Conservation (phyloP, 768 basidiomycete genomes). For the Auricularia sp. region DNA sequence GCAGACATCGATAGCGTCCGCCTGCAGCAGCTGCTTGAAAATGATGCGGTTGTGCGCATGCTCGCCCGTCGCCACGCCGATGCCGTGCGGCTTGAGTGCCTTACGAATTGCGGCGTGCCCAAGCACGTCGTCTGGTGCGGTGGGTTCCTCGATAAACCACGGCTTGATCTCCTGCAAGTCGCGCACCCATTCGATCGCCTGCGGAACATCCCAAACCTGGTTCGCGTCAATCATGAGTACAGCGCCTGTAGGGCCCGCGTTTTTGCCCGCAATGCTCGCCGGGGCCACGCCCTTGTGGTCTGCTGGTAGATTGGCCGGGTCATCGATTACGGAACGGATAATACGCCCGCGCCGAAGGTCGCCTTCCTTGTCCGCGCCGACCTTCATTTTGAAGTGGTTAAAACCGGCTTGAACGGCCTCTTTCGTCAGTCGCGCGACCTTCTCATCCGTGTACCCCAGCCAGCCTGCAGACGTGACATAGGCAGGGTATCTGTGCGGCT, state of each 20-base stretch:
- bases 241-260: slow-evolving; percentile 86
- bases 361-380: slow-evolving; percentile 71
- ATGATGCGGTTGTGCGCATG: slow-evolving; percentile 90
- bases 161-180: slow-evolving; percentile 72
- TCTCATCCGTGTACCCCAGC: slow-evolving; percentile 92
- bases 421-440: slow-evolving; percentile 74
- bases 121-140: slow-evolving; percentile 83
- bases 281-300: slow-evolving; percentile 50
- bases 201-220: slow-evolving; percentile 89
- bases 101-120: slow-evolving; percentile 25
- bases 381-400: slow-evolving; percentile 99
- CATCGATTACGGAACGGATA: slow-evolving; percentile 91
- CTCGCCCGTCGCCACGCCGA: slow-evolving; percentile 90
- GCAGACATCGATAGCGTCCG: slow-evolving; percentile 86
- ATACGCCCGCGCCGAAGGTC: slow-evolving; percentile 82
- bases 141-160: slow-evolving; percentile 96
- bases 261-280: slow-evolving; percentile 62
- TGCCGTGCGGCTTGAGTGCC: slow-evolving; percentile 48
- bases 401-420: slow-evolving; percentile 82
- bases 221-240: slow-evolving; percentile 98
- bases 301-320: slow-evolving; percentile 70
- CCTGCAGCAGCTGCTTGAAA: slow-evolving; percentile 88
- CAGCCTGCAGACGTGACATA: slow-evolving; percentile 92
- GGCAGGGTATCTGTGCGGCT: slow-evolving; percentile 63
- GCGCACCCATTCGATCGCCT: slow-evolving; percentile 87